Base-by-base conservation (phyloP, 2,329 filamentous ascomycete species). In the Neurospora sp. region DNA sequence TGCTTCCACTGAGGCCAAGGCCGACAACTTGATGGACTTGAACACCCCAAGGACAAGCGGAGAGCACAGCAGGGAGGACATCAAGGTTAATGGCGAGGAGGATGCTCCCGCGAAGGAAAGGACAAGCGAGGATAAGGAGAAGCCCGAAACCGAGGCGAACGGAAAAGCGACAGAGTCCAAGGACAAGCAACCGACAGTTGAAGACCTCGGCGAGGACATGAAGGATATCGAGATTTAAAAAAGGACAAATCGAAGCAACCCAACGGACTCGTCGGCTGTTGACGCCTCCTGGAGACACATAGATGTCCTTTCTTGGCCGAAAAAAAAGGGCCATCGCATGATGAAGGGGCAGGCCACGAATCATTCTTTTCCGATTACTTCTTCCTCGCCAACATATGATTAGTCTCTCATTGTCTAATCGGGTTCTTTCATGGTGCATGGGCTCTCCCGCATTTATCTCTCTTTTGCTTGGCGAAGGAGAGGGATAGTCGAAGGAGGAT, bases 171-270 rank as follows among this genome's bases (percentile, higher is more conserved):
- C 71, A 13, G 68, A 39, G 8, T 38, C 76, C 42, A 84, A 83
- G 71, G 83, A 82, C 71, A 85, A 85, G 76, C 78, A 82, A 62
- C 58, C 74, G 70, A 76, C 79, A 8, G 80, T 80, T 69, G 79
- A 81, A 46, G 74, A 79, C 8, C 33, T 36, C 11, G 85, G 86
- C 69, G 85, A 84, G 71, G 80, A 81, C 39, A 87, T 89, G 86
- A 89, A 87, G 81, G 86, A 85, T 72, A 89, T 89, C 78, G 86
- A 88, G 78, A 89, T 89, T 75, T 89, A 80, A 76, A 38, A 68
- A 46, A 13, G 39, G 43, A 67, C 28, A 39, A 28, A 66, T 15
- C 43, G 52, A 40, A 68, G 68, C 67, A 38, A 69, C 68, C 38
- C 17, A 69, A 62, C 71, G 40, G 68, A 70, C 66, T 66, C 23